Evolutionary conservation across 2,329 filamentous ascomycete species (phyloP).

Genomic region (Chrysoporthe puriensis): DNA sequence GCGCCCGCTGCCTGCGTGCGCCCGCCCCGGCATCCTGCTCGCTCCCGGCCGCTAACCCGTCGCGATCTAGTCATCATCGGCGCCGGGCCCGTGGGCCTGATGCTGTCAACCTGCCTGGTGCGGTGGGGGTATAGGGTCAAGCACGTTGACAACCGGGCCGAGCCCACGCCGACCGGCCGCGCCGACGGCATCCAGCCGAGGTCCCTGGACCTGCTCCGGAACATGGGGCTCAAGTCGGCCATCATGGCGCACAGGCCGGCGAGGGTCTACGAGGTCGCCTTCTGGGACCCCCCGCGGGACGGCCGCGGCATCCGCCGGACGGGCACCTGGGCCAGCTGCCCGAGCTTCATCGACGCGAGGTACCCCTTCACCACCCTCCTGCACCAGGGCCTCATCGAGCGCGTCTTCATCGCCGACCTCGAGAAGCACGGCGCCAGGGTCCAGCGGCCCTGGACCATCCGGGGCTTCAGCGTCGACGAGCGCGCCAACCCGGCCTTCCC

Average conservation of each 20-base stretch:
- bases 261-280: slow-evolving; percentile 78
- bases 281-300: slow-evolving; percentile 67
- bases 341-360: slow-evolving; percentile 75
- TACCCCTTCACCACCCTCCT: slow-evolving; percentile 73
- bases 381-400: slow-evolving; percentile 73
- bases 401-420: slow-evolving; percentile 69
- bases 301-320: slow-evolving; percentile 65
- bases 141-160: slow-evolving; percentile 88
- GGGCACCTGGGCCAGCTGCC: slow-evolving; percentile 84
- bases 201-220: slow-evolving; percentile 82
- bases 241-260: slow-evolving; percentile 89
- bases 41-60: slow-evolving; percentile 21
- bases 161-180: slow-evolving; percentile 82
- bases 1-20: background rate
- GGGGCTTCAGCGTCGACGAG: slow-evolving; percentile 62
- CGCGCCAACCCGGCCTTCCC: slow-evolving; percentile 68
- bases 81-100: slow-evolving; percentile 84
- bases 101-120: slow-evolving; percentile 84
- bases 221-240: slow-evolving; percentile 85
- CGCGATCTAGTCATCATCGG: slow-evolving; percentile 73
- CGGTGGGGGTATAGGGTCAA: slow-evolving; percentile 95
- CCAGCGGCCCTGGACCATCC: slow-evolving; percentile 68
- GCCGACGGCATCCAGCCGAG: slow-evolving; percentile 92
- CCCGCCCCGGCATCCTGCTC: background rate
- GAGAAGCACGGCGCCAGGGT: slow-evolving; percentile 63